A percentile compares a stretch with the other conserved stretches of the same genome.
phyloP scores from a whole-genome alignment of 2,329 filamentous ascomycete genomes.

The Neopestalotiopsis rosae region DNA sequence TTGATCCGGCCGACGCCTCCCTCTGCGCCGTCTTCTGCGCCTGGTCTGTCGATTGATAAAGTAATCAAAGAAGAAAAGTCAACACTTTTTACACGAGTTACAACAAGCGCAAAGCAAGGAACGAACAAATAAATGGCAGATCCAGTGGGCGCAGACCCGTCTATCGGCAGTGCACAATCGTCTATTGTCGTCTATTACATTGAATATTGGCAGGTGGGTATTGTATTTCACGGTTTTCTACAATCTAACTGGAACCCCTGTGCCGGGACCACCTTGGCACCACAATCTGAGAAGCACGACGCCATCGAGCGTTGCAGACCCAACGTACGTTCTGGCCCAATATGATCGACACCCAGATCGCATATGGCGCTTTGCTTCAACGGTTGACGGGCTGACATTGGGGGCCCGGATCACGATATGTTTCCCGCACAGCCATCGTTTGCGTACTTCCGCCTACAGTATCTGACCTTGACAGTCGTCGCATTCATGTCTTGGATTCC shows the following conservation, averaged over 20 bases:
- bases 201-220: neutral
- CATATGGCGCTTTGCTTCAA: constrained; percentile 6
- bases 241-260: constrained; percentile 1
- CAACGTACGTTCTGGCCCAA: neutral
- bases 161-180: neutral
- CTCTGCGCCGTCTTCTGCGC: neutral
- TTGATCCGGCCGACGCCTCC: neutral
- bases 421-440: neutral
- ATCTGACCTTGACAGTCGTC: neutral
- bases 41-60: neutral
- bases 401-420: neutral
- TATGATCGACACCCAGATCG: constrained; percentile 9
- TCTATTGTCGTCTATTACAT: neutral
- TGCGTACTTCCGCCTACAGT: too few species aligned
- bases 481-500: neutral
- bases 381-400: neutral
- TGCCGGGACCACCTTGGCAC: constrained; percentile 5
- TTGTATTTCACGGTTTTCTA: neutral
- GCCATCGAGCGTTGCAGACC: neutral
- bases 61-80: neutral
- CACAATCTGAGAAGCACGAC: neutral
- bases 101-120: neutral
- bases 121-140: neutral
- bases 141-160: neutral
- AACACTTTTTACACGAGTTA: neutral